Conservation (phyloP, 179 eudicot species). For the Beta macrorhiza region DNA sequence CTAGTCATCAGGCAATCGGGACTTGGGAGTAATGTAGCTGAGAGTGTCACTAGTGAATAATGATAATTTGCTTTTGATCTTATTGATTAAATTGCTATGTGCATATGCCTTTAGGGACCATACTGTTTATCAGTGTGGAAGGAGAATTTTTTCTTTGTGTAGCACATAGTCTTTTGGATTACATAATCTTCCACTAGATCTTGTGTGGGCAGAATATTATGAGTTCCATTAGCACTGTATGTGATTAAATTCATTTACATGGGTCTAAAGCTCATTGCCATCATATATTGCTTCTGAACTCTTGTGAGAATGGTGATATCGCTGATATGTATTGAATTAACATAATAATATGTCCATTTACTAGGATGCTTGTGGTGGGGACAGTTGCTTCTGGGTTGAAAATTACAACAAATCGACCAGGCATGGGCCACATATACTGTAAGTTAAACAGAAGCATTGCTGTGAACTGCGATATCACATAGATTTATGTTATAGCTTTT, state of each 20-base stretch:
- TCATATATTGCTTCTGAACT: neutral
- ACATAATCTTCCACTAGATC: neutral
- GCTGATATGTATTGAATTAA: slow-evolving; percentile 12
- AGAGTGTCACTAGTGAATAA: neutral
- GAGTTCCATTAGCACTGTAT: neutral
- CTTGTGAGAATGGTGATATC: neutral
- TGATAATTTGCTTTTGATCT: neutral
- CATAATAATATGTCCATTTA: slow-evolving; percentile 12
- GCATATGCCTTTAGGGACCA: neutral
- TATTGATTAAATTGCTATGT: neutral
- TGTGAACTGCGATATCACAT: neutral
- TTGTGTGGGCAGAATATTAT: slow-evolving; percentile 4
- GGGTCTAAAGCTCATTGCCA: neutral
- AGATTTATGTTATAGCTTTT: neutral
- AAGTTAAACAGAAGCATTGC: slow-evolving; percentile 31
- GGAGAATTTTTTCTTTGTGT: neutral
- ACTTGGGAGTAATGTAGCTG: neutral
- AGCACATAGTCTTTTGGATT: neutral
- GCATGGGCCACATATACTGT: slow-evolving; percentile 66
- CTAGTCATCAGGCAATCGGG: neutral
- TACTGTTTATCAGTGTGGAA: neutral
- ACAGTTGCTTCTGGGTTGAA: slow-evolving; percentile 74
- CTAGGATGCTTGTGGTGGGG: slow-evolving; percentile 75
- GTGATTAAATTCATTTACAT: neutral
- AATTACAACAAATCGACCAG: slow-evolving; percentile 55